Base-by-base conservation (phyloP, 2,329 filamentous ascomycete genomes). In the Xylariaceae sp. region DNA sequence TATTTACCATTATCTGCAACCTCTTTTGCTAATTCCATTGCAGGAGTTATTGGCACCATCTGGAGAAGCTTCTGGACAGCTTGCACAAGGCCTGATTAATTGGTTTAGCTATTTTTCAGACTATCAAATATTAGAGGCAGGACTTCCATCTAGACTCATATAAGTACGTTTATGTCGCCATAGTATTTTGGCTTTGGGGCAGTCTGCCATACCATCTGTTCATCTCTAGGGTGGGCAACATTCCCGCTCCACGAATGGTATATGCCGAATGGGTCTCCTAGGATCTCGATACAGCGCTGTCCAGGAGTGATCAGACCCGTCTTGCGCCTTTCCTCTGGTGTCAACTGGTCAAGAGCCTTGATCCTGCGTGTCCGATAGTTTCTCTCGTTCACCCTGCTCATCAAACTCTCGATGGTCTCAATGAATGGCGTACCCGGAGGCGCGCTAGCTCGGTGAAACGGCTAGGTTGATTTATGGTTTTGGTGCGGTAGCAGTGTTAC, bases 221-320 rank as follows among this genome's bases (percentile, higher is more conserved):
- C 8, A 20, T 58, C 55, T 15, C 35, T 21, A 4, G 52, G 37
- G 9, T 52, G 55, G 30, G 29, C 33, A n/a, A 58, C 41, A 21
- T 55, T 58, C 9, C 55, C 55, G 11, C 50, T 50, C 55, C 55
- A 55, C 3, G 52, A 48, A 9, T 47, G 36, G 20, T 42, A 48
- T 13, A 55, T 9, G 3, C 51, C 52, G 21, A 30, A 58, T 13
- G 52, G 47, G 13, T 55, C 51, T 3, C 55, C 52, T 3, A 48
- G 30, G 20, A 58, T 49, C 6, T 29, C 29, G 8, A 20, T 45
- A 23, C 43, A 30, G 24, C 52, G 26, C 16, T 49, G 44, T 2
- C 52, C 52, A 3, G 49, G 52, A 1, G 32, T 29, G 13, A 55
- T 44, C 6, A 52, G 26, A 7, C 42, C 46, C 3, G 29, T 49